A percentile compares a stretch with the other conserved stretches of the same genome.
Evolutionary conservation across 2,329 filamentous ascomycete genomes (phyloP).

Genomic region (Pseudocercospora fuligena): DNA sequence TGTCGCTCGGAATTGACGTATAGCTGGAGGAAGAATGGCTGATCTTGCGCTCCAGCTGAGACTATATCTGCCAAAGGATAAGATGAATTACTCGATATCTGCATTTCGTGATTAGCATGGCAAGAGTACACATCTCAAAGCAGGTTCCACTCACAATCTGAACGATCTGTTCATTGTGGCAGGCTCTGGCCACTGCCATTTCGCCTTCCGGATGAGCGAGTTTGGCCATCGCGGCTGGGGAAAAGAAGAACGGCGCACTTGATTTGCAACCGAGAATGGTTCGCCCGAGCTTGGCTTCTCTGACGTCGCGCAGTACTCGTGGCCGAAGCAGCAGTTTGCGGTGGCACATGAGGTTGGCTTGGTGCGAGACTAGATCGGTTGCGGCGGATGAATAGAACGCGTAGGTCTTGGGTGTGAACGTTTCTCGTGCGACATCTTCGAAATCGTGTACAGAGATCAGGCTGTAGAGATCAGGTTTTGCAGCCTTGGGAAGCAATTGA

Average conservation of each 20-base stretch:
- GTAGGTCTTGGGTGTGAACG: conserved; percentile 42
- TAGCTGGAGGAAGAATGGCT: conserved; percentile 61
- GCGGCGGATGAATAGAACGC: conserved; percentile 55
- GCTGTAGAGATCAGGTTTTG: conserved; percentile 52
- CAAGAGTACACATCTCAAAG: no score
- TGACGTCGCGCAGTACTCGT: conserved; percentile 50
- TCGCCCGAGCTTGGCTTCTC: conserved; percentile 40
- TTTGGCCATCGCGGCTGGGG: conserved; percentile 41
- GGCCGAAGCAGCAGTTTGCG: conserved; percentile 53
- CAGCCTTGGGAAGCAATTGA: conserved; percentile 29
- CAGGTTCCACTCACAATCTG: conserved; percentile 22
- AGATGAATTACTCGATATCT: conserved; percentile 38
- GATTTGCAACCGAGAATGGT: conserved; percentile 40
- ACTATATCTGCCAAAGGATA: conserved; percentile 38
- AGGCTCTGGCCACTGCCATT: conserved; percentile 38
- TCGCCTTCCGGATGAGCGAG: conserved; percentile 40
- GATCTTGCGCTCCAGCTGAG: conserved; percentile 21
- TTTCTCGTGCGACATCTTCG: conserved; percentile 45
- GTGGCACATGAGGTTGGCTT: conserved; percentile 47
- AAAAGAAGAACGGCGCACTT: conserved; percentile 44
- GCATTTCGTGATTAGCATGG: neutral
- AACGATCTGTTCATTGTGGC: conserved; percentile 25
- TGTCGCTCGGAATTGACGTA: conserved; percentile 63
- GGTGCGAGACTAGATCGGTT: conserved; percentile 52
- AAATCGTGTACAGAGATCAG: conserved; percentile 55